Conservation (phyloP, 805 yeast species). For the Zygotorulaspora florentina region DNA sequence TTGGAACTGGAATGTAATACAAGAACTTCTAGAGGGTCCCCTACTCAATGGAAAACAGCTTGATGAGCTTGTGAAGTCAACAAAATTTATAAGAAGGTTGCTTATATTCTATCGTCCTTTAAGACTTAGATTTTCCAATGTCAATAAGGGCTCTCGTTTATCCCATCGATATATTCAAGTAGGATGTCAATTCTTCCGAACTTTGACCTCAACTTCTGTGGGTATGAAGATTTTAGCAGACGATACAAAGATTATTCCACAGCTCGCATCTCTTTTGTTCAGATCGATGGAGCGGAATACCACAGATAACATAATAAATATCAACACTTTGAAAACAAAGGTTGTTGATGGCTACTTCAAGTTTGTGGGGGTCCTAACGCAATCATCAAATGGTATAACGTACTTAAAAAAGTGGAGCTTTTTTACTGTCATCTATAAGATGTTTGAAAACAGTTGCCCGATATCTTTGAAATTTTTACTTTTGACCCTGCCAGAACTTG, state of each 20-base stretch:
- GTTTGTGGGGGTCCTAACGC: slow-evolving; percentile 69
- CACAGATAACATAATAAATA: slow-evolving; percentile 68
- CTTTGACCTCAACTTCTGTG: slow-evolving; percentile 55
- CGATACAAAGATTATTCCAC: slow-evolving; percentile 73
- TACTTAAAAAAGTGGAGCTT: slow-evolving; percentile 80
- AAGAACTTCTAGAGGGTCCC: slow-evolving; percentile 78
- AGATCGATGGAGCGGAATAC: slow-evolving; percentile 35
- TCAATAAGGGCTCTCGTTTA: slow-evolving; percentile 44
- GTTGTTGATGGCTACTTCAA: slow-evolving; percentile 72
- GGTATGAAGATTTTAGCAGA: slow-evolving; percentile 65
- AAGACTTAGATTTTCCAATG: slow-evolving; percentile 68
- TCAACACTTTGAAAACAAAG: slow-evolving; percentile 54
- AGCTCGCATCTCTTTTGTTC: slow-evolving; percentile 78
- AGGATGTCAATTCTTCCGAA: slow-evolving; percentile 70
- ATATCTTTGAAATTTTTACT: slow-evolving; percentile 53
- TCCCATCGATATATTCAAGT: slow-evolving; percentile 58
- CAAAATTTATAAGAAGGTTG: slow-evolving; percentile 81
- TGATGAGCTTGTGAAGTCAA: slow-evolving; percentile 71
- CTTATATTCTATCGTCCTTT: slow-evolving; percentile 88
- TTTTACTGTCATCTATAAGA: slow-evolving; percentile 72
- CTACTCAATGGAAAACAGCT: slow-evolving; percentile 64
- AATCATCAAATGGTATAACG: slow-evolving; percentile 55
- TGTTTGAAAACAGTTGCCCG: slow-evolving; percentile 49
- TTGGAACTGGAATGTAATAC: slow-evolving; percentile 84
- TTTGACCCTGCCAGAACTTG: slow-evolving; percentile 56